Base-by-base conservation (phyloP, 140 eudicot species). In the Stevia rebaudiana region DNA sequence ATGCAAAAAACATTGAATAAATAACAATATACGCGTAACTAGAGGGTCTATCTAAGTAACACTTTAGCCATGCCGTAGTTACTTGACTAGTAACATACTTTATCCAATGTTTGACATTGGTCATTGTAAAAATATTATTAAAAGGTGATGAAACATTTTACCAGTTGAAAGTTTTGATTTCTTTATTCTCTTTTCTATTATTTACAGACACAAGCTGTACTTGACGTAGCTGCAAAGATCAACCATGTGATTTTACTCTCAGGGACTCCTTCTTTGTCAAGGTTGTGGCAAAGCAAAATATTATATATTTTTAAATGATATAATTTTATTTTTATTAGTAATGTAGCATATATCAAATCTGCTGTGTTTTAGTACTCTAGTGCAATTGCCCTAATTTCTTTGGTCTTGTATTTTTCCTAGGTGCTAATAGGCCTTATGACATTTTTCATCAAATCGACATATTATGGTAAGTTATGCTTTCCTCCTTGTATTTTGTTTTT, bases 361-460 rank as follows among this genome's bases (percentile, higher is more conserved):
- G 30, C 11, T 40, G 33, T 58, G 21, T 52, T 39, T 35, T 58
- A 40, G 56, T 57, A 21, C 69, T 67, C 28, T 59, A 31, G 33
- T 51, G 5, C 21, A 48, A 19, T 78, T 36, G 58, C 67, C 44
- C 76, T 81, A 72, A 76, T 67, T 44, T 68, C 40, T 59, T 74
- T 67, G 41, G 39, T 57, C 50, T 46, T 72, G 19, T 74, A 36
- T 78, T 63, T 61, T 70, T 79, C 91, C 85, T 88, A 85, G 95
- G 94, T 85, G 95, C 89, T 81, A 74, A 81, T 80, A 94, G 99
- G 76, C 99, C 99, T 21, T 94, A 69, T 61, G 99, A 94, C 95
- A 94, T 94, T 54, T 94, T 79, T 83, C 97, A 94, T 83, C 99
- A 94, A 60, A 80, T 94, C 69, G 80, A 94, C 77, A 85, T 94